Conservation (phyloP, 176 grass and related monocot species). For the Pontederia paniculata region DNA sequence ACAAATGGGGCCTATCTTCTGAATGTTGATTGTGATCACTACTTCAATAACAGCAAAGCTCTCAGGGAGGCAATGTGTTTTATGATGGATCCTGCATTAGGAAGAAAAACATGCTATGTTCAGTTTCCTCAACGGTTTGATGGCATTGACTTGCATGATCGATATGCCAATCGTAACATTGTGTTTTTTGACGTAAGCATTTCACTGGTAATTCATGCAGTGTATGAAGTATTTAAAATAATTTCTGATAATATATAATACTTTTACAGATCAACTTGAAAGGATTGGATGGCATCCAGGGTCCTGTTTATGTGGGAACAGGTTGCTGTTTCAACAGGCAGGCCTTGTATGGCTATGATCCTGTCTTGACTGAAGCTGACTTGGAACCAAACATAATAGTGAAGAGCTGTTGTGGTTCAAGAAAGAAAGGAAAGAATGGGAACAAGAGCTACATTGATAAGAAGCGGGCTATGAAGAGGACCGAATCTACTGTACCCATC, state of each 20-base stretch:
- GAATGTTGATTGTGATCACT: constrained; percentile 99
- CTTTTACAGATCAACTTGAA: constrained; percentile 91
- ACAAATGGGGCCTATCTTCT: constrained; percentile 94
- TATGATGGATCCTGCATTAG: constrained; percentile 80
- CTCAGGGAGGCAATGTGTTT: constrained; percentile 97
- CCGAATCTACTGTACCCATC: constrained; percentile 93
- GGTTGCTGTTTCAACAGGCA: constrained; percentile 90
- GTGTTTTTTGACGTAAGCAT: constrained; percentile 94
- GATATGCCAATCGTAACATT: constrained; percentile 95
- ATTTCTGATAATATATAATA: constrained; percentile 10
- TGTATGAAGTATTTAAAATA: background rate
- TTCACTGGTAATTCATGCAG: background rate
- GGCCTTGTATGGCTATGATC: constrained; percentile 87
- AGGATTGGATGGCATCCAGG: constrained; percentile 94
- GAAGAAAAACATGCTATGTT: constrained; percentile 84
- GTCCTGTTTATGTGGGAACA: constrained; percentile 80
- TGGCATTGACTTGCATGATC: constrained; percentile 80
- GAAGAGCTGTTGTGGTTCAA: constrained; percentile 92
- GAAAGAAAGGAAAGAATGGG: constrained; percentile 63
- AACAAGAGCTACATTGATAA: constrained; percentile 92
- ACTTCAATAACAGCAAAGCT: constrained; percentile 97
- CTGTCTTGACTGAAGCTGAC: constrained; percentile 92
- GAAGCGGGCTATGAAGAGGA: constrained; percentile 90
- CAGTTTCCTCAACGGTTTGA: constrained; percentile 98
- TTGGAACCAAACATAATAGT: constrained; percentile 84